phyloP scores from a whole-genome alignment of 2,329 filamentous ascomycete species.

The Knufia fluminis region DNA sequence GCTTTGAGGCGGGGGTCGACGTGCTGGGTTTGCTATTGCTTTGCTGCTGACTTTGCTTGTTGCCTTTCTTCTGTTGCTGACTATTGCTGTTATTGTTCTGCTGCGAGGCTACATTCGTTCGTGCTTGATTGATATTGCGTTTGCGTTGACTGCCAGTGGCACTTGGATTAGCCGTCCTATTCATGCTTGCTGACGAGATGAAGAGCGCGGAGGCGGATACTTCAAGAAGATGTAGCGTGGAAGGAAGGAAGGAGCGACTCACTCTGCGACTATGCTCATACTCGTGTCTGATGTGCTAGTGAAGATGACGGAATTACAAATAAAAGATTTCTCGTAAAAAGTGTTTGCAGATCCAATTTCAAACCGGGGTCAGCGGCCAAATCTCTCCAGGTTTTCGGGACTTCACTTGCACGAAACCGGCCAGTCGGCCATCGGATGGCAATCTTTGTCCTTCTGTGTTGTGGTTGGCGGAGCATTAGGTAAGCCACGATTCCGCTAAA shows the following conservation, averaged over 20 bases:
- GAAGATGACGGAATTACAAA: not conserved
- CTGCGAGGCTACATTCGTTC: constrained; percentile 5
- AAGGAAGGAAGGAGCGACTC: constrained; percentile 2
- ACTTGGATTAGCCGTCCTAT: constrained; percentile 1
- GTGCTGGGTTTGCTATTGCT: constrained; percentile 5
- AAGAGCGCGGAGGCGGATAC: not conserved
- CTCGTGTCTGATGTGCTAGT: not conserved
- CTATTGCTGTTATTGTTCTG: not conserved
- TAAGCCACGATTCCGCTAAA: not conserved
- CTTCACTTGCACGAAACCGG: not conserved
- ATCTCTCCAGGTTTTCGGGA: constrained; percentile 1
- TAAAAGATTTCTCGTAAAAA: not conserved
- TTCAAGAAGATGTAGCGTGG: not conserved
- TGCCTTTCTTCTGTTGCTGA: constrained; percentile 7
- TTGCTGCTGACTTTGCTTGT: not conserved
- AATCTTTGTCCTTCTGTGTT: not conserved
- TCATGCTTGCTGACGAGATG: not conserved
- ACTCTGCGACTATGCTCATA: constrained; percentile 9
- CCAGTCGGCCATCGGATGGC: not conserved
- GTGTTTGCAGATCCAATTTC: not conserved
- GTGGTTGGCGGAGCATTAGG: not conserved
- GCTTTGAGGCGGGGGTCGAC: not conserved
- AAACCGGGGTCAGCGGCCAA: not conserved
- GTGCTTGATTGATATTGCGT: constrained; percentile 7
- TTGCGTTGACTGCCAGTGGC: constrained; percentile 6